phyloP scores from a whole-genome alignment of 176 grass and related monocot genomes.

The Avena insularis region DNA sequence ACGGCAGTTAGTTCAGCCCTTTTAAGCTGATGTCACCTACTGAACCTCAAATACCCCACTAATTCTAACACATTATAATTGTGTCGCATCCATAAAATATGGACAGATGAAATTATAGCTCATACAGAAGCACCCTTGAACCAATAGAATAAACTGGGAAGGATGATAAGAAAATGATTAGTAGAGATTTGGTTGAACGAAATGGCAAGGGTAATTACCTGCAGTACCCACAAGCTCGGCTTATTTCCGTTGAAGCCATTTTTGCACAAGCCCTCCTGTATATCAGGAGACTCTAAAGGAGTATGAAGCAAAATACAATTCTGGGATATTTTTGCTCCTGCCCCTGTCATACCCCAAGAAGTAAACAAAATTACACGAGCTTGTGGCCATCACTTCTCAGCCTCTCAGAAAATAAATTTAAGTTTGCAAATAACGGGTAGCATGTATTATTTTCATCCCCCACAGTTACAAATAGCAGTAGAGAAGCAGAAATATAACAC shows the following conservation, averaged over 20 bases:
- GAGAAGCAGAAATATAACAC: not conserved
- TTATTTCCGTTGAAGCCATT: slow-evolving; percentile 80
- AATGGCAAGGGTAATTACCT: slow-evolving; percentile 56
- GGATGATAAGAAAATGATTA: not conserved
- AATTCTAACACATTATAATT: no score
- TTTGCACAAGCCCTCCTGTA: slow-evolving; percentile 65
- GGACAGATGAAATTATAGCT: not conserved
- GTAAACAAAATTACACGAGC: slow-evolving; percentile 12
- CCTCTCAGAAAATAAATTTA: not conserved
- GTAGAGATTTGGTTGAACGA: not conserved
- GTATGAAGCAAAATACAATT: slow-evolving; percentile 77
- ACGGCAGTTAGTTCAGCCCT: not conserved
- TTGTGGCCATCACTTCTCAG: slow-evolving; percentile 30
- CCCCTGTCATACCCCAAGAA: slow-evolving; percentile 53
- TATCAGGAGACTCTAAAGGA: slow-evolving; percentile 68
- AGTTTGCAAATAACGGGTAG: not conserved
- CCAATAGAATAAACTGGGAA: slow-evolving; percentile 27
- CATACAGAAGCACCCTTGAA: slow-evolving; percentile 1
- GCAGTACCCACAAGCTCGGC: slow-evolving; percentile 81
- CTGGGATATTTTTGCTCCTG: slow-evolving; percentile 73
- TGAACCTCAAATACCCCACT: not conserved
- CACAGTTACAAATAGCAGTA: slow-evolving; percentile 4
- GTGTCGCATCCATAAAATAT: not conserved
- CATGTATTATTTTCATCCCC: not conserved
- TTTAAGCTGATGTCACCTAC: slow-evolving; percentile 16